Evolutionary conservation across 208 protist genomes (phyloP).

Genomic region (Leishmania aethiopica): DNA sequence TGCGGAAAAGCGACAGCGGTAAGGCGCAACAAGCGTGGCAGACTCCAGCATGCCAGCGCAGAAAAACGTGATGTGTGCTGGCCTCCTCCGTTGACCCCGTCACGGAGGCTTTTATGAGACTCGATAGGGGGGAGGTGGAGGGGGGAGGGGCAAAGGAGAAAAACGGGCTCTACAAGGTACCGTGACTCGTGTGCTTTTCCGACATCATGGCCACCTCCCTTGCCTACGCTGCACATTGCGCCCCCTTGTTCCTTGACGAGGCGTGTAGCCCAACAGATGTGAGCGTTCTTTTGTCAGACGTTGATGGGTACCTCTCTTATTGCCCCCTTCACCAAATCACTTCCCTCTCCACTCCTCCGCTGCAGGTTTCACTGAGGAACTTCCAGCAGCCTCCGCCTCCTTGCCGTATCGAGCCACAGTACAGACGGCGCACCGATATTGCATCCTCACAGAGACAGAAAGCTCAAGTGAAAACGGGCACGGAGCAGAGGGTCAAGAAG

Average conservation of each 20-base stretch:
- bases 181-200: neutral
- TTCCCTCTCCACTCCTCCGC: neutral
- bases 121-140: neutral
- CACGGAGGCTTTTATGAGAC: neutral
- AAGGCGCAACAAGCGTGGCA: neutral
- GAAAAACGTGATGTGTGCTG: neutral
- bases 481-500: neutral
- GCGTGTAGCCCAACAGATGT: neutral
- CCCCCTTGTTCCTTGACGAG: neutral
- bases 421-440: neutral
- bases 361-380: neutral
- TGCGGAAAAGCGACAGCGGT: neutral
- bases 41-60: neutral
- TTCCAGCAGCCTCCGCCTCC: no score
- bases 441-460: neutral
- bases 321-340: neutral
- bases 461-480: neutral
- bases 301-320: neutral
- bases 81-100: neutral
- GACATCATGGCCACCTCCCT: neutral
- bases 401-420: neutral
- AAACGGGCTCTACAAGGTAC: neutral
- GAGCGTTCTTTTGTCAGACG: neutral
- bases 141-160: neutral
- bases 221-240: neutral